Evolutionary conservation across 179 eudicot genomes (phyloP), one percentile per base, ranked within the genome.

Genomic region (Silene vulgaris): DNA sequence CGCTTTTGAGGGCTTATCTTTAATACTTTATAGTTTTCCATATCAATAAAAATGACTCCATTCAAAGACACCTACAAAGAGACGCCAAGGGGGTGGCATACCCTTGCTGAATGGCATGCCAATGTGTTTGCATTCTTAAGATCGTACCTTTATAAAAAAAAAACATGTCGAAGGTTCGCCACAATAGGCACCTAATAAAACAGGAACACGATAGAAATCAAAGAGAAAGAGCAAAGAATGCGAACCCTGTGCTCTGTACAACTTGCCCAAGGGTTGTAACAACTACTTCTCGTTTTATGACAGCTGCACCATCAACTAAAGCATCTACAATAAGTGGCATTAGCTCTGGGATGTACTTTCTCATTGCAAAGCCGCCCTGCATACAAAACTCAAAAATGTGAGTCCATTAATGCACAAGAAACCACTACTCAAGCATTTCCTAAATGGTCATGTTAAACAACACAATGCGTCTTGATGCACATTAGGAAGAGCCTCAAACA

Each of bases 241-340:
- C 90, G 76, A 84, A 95, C 99, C 99, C 99, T 2, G 99, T 96
- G 87, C 99, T 96, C 85, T 96, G 99, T 72, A 96, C 97, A 69
- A 96, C 97, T 87, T 96, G 99, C 80, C 99, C 99, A 78, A 96
- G 99, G 63, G 99, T 96, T 62, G 91, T 88, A 80, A 96, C 98
- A 80, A 93, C 99, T 66, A 93, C 99, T 88, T 96, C 99, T 73
- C 99, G 96, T 84, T 96, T 96, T 75, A 89, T 79, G 62, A 90
- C 96, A 80, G 93, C 96, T 80, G 96, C 93, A 52, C 97, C 97
- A 86, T 96, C 99, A 84, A 90, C 79, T 81, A 96, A 86, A 79
- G 99, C 96, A 35, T 96, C 99, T 74, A 96, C 96, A 75, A 96
- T 96, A 54, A 91, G 75, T 20, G 93, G 98, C 99, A 96, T 93